A percentile compares a stretch with the other conserved stretches of the same genome.
These are phyloP conservation scores for Crithidia sp. DNA, from an alignment of 208 protist genomes.

Conservation along the genomic window DNA sequence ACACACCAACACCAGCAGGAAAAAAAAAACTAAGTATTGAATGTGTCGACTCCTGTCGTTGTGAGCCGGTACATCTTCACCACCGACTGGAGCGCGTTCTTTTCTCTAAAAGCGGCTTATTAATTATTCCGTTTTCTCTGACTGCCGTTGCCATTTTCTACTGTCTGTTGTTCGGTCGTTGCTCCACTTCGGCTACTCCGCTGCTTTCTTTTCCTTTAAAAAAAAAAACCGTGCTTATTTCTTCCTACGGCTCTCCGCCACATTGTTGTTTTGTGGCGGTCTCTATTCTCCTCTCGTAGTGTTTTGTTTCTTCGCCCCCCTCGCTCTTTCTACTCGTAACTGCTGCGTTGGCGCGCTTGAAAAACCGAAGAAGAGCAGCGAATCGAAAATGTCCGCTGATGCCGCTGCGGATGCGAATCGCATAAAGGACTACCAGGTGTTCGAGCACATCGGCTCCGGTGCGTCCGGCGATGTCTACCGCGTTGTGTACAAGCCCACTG, in stretches of 20 bases:
- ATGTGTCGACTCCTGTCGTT: too few relatives aligned
- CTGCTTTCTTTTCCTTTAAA: too few relatives aligned
- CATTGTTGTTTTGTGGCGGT: not conserved
- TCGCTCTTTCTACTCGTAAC: not conserved
- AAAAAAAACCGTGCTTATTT: not conserved
- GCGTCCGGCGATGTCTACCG: constrained; percentile 73
- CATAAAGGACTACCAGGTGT: constrained; percentile 69
- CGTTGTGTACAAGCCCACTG: constrained; percentile 58
- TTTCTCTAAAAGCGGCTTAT: not conserved
- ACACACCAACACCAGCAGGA: too few relatives aligned
- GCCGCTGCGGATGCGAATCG: constrained; percentile 29
- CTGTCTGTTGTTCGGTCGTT: too few relatives aligned
- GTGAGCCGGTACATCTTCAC: too few relatives aligned
- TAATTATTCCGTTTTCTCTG: not conserved
- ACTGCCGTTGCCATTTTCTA: not conserved
- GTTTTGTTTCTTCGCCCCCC: not conserved
- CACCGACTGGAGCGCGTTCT: too few relatives aligned
- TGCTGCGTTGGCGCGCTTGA: too few relatives aligned
- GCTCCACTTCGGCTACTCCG: too few relatives aligned
- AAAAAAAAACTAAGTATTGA: too few relatives aligned
- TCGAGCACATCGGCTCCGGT: constrained; percentile 72
- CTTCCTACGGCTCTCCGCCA: not conserved
- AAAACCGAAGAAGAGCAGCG: too few relatives aligned
- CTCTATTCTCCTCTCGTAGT: constrained; percentile 22
- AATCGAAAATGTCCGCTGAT: constrained; percentile 3